Conservation (phyloP, 306 rosid genomes). For the Alnus glutinosa region DNA sequence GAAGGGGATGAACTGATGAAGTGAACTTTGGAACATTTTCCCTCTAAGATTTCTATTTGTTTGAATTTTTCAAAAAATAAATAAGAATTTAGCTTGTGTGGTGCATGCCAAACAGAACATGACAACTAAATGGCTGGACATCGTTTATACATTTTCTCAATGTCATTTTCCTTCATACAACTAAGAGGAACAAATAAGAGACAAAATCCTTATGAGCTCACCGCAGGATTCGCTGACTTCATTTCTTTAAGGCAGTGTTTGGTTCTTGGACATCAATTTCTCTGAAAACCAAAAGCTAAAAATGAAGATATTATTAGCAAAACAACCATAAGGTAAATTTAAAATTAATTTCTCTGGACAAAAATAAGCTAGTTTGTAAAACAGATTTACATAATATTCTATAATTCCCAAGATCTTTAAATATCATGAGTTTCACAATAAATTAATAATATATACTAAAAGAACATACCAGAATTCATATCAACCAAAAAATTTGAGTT, state of each 20-base stretch:
- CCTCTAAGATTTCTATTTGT: background rate
- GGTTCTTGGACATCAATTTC: background rate
- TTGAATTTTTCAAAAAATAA: background rate
- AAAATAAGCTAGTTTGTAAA: no score
- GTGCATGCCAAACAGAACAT: slow-evolving; percentile 31
- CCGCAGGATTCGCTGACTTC: slow-evolving; percentile 45
- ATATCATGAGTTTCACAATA: no score
- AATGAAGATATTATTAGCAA: no score
- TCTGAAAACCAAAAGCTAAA: background rate
- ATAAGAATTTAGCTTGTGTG: background rate
- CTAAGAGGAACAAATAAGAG: slow-evolving; percentile 29
- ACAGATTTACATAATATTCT: no score
- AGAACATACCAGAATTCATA: no score
- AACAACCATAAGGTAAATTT: no score
- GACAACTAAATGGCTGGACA: slow-evolving; percentile 5
- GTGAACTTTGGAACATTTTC: no score
- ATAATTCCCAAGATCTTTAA: no score
- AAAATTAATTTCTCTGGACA: no score
- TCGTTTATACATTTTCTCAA: slow-evolving; percentile 2
- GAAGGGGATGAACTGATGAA: no score
- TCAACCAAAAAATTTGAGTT: no score
- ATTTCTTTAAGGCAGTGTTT: background rate
- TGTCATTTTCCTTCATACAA: slow-evolving; percentile 29
- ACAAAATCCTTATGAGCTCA: slow-evolving; percentile 47
- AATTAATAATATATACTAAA: no score